These are phyloP conservation scores for Rhododendron kiyosumense DNA, from an alignment of 148 eudicot genomes.

Conservation along the genomic window DNA sequence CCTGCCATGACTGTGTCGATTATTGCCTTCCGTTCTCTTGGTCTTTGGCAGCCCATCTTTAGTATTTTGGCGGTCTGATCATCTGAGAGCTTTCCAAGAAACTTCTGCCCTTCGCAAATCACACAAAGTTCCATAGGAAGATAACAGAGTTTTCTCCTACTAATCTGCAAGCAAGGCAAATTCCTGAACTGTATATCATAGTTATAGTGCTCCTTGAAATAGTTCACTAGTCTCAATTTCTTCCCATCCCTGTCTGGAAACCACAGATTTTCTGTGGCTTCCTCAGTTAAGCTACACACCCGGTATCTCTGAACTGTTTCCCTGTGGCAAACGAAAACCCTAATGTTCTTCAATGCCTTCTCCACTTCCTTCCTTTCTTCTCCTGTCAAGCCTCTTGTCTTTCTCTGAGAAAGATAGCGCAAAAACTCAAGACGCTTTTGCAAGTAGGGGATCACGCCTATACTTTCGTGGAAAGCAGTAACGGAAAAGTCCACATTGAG, in stretches of 20 bases:
- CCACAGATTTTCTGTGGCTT: constrained; percentile 66
- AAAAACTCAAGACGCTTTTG: constrained; percentile 64
- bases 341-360: constrained; percentile 64
- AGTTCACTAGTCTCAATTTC: constrained; percentile 49
- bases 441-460: constrained; percentile 67
- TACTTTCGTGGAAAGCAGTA: constrained; percentile 90
- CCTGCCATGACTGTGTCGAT: constrained; percentile 75
- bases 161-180: constrained; percentile 85
- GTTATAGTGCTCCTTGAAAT: constrained; percentile 84
- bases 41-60: constrained; percentile 83
- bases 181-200: constrained; percentile 71
- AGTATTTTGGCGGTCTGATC: constrained; percentile 83
- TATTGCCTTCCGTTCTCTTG: constrained; percentile 67
- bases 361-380: constrained; percentile 76
- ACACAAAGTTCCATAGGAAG: constrained; percentile 96
- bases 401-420: constrained; percentile 42
- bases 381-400: constrained; percentile 35
- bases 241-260: constrained; percentile 71
- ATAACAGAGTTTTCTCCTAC: constrained; percentile 82
- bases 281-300: constrained; percentile 72
- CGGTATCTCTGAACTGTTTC: constrained; percentile 73
- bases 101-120: constrained; percentile 95
- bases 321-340: constrained; percentile 86
- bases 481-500: constrained; percentile 84
- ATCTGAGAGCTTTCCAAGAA: constrained; percentile 86